Evolutionary conservation across 2,329 filamentous ascomycete species (phyloP).

Genomic region (Epichloe coenophiala): DNA sequence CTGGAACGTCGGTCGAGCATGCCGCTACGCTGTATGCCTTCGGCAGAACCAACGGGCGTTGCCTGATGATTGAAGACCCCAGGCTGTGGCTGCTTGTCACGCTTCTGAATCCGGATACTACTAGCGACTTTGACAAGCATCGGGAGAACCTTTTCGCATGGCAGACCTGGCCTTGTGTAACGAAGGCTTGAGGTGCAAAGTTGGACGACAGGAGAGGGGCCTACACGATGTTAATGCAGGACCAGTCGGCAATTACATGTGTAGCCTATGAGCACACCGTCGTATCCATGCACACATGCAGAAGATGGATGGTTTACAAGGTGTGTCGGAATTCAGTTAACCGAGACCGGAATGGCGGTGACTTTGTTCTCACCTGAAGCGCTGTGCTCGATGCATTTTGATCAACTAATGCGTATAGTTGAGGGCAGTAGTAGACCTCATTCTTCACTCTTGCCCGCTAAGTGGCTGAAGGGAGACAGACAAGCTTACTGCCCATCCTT

Average conservation of each 20-base stretch:
- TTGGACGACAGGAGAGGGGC: neutral
- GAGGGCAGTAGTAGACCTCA: neutral
- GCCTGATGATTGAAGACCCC: neutral
- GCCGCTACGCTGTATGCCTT: neutral
- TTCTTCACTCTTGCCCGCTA: neutral
- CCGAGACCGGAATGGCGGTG: conserved; percentile 6
- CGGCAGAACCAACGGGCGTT: neutral
- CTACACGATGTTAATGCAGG: conserved; percentile 4
- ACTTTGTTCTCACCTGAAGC: neutral
- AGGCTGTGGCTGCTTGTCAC: conserved; percentile 2
- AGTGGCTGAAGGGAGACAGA: neutral
- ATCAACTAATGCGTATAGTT: neutral
- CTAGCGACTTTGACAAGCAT: conserved; percentile 5
- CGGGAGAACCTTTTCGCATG: conserved; percentile 2
- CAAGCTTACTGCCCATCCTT: neutral
- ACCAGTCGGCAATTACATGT: neutral
- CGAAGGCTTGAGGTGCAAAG: neutral
- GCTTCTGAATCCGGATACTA: conserved; percentile 4
- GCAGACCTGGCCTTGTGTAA: conserved; percentile 4
- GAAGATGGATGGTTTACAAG: neutral
- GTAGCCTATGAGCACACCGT: neutral
- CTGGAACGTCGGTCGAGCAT: conserved; percentile 1
- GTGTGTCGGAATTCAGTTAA: conserved; percentile 1
- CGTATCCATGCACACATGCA: conserved; percentile 2
- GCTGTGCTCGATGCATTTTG: neutral